Conservation (phyloP, 2,329 filamentous ascomycete genomes). For the Aspergillus sp. region DNA sequence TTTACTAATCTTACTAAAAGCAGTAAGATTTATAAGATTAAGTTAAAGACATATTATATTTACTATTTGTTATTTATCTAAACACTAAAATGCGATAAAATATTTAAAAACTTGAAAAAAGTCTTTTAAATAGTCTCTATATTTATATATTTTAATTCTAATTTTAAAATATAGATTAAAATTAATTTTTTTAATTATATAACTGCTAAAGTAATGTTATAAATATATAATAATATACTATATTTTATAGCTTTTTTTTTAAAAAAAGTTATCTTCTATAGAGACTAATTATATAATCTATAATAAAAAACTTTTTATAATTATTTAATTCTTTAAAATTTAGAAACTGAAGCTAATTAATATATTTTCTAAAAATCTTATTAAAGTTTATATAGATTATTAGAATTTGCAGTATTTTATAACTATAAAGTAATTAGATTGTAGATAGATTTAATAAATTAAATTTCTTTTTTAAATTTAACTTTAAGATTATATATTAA, state of each 20-base stretch:
- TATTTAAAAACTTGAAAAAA: not conserved
- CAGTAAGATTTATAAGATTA: too few species aligned
- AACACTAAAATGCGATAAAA: not conserved
- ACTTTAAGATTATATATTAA: slow-evolving; percentile 16
- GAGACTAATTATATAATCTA: slow-evolving; percentile 31
- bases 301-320: not conserved
- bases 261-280: slow-evolving; percentile 16
- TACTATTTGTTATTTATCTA: not conserved
- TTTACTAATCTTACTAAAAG: too few species aligned
- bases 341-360: too few species aligned
- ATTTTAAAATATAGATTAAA: not conserved
- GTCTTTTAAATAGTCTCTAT: not conserved
- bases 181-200: not conserved
- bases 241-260: slow-evolving; percentile 20
- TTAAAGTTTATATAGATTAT: too few species aligned
- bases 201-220: not conserved
- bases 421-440: slow-evolving; percentile 16
- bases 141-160: not conserved
- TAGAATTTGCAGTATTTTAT: not conserved
- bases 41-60: not conserved
- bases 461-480: slow-evolving; percentile 6
- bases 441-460: slow-evolving; percentile 9
- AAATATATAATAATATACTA: not conserved
- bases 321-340: too few species aligned
- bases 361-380: too few species aligned